Evolutionary conservation across 805 yeast species (phyloP).

Genomic region (Maudiozyma bulderi): DNA sequence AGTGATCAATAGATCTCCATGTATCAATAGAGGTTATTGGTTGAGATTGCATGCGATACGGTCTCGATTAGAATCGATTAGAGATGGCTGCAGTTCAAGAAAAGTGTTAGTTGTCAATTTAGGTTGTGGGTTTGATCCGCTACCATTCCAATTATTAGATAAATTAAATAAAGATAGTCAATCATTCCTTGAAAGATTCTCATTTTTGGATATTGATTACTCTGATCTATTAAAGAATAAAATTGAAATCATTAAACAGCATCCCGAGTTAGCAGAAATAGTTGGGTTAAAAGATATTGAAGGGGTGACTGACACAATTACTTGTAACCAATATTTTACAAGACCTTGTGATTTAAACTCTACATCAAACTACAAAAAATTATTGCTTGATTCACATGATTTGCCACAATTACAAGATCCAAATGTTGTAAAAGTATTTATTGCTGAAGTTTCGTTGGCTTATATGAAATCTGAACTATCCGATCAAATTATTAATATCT

Average conservation of each 20-base stretch:
- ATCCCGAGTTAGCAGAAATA: constrained; percentile 34
- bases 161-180: constrained; percentile 22
- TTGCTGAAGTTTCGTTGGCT: constrained; percentile 78
- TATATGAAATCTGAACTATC: constrained; percentile 66
- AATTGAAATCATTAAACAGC: constrained; percentile 38
- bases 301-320: constrained; percentile 22
- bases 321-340: constrained; percentile 41
- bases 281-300: constrained; percentile 33
- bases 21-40: constrained; percentile 80
- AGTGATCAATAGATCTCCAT: constrained; percentile 62
- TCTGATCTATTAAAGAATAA: constrained; percentile 57
- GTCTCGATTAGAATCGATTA: constrained; percentile 40
- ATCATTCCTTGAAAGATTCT: constrained; percentile 26
- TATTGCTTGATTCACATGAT: constrained; percentile 1
- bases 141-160: constrained; percentile 44
- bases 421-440: constrained; percentile 43
- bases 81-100: constrained; percentile 19
- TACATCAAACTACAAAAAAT: constrained; percentile 28
- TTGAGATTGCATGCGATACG: constrained; percentile 63
- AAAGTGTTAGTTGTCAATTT: constrained; percentile 47
- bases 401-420: constrained; percentile 13
- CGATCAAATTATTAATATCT: constrained; percentile 46
- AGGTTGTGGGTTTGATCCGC: constrained; percentile 72
- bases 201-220: constrained; percentile 66
- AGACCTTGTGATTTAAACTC: constrained; percentile 62